Evolutionary conservation across 176 grass and related monocot genomes (phyloP).

Genomic region (Oryza meridionalis): DNA sequence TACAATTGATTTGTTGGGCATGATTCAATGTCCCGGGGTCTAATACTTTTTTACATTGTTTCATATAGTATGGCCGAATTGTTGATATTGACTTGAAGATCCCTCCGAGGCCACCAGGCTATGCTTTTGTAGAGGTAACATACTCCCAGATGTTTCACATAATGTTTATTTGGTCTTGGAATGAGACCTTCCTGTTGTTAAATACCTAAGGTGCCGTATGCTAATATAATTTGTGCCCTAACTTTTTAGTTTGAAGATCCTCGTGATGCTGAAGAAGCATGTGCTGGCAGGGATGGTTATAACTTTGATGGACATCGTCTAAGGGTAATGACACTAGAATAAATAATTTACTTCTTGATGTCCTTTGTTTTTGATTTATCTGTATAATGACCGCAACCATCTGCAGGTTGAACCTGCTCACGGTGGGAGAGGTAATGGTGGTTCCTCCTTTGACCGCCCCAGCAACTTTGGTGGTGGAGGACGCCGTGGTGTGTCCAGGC

Average conservation of each 20-base stretch:
- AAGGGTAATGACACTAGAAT: conserved; percentile 51
- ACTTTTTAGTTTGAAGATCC: conserved; percentile 88
- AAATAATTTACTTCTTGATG: neutral
- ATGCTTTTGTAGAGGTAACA: conserved; percentile 94
- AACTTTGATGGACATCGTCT: conserved; percentile 88
- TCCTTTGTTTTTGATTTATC: neutral
- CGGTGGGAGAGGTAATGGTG: conserved; percentile 75
- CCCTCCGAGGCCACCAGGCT: conserved; percentile 91
- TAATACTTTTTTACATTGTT: neutral
- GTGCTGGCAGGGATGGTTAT: conserved; percentile 85
- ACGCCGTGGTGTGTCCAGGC: conserved; percentile 81
- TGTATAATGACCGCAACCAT: neutral
- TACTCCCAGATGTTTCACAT: neutral
- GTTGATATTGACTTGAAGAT: conserved; percentile 97
- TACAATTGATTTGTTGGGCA: neutral
- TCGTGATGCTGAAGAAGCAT: conserved; percentile 90
- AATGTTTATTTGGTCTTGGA: neutral
- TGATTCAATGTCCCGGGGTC: conserved; percentile 4
- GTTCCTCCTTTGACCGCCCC: conserved; percentile 60
- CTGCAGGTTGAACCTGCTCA: conserved; percentile 89
- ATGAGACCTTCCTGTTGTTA: neutral
- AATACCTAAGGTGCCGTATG: neutral
- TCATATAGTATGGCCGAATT: conserved; percentile 81
- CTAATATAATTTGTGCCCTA: neutral
- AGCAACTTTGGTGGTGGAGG: conserved; percentile 59